Conservation (phyloP, 352 stramenopile species). For the Phytophthora rubi region DNA sequence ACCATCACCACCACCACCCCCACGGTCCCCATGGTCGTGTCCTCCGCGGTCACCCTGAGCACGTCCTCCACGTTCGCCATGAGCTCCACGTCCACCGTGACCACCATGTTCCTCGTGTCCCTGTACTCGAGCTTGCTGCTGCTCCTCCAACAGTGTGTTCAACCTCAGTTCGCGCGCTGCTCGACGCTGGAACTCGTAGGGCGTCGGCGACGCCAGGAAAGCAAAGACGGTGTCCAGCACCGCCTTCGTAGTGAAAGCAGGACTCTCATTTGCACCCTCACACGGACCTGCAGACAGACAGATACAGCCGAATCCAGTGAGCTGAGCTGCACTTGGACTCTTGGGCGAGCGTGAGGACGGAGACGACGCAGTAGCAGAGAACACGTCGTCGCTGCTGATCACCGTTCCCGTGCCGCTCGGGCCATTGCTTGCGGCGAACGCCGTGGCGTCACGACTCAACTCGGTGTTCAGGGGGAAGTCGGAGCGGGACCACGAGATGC, state of each 20-base stretch:
- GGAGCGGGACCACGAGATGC: constrained; percentile 80
- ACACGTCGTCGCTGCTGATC: constrained; percentile 29
- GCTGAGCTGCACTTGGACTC: constrained; percentile 43
- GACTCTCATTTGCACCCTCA: constrained; percentile 54
- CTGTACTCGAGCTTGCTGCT: constrained; percentile 28
- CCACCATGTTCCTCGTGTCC: constrained; percentile 1
- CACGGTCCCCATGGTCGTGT: not conserved
- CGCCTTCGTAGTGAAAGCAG: constrained; percentile 72
- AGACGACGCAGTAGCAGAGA: constrained; percentile 28
- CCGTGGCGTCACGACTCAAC: constrained; percentile 42
- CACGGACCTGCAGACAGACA: constrained; percentile 80
- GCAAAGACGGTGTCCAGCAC: constrained; percentile 84
- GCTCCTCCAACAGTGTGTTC: constrained; percentile 51
- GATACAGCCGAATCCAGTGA: constrained; percentile 69
- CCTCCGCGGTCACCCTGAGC: not conserved
- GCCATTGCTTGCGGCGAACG: constrained; percentile 21
- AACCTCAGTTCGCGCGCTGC: constrained; percentile 58
- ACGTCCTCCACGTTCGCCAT: not conserved
- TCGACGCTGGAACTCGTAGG: constrained; percentile 79
- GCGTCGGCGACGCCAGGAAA: constrained; percentile 77
- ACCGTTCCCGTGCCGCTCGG: constrained; percentile 21
- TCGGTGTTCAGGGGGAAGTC: constrained; percentile 71
- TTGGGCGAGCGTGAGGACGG: constrained; percentile 34
- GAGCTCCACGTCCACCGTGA: not conserved
- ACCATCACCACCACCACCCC: constrained; percentile 1